A percentile compares a stretch with the other conserved stretches of the same genome.
Evolutionary conservation across 2,329 filamentous ascomycete species (phyloP).

Genomic region (Fusarium guadeloupense): DNA sequence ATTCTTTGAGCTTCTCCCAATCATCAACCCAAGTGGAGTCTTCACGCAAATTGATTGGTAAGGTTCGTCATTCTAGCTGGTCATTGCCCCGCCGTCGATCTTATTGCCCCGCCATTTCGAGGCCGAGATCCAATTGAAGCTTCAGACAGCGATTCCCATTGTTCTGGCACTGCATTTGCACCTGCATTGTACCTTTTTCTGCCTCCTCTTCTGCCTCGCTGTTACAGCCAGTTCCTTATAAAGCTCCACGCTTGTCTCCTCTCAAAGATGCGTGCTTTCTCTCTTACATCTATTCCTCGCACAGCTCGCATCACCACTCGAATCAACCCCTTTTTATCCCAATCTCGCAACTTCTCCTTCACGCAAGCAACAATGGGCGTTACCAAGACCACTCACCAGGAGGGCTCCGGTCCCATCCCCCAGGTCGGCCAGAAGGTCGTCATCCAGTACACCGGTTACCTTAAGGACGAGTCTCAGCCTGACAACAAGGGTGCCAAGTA

Average conservation of each 20-base stretch:
- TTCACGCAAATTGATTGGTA: slow-evolving; percentile 35
- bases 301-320: slow-evolving; percentile 27
- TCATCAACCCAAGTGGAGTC: slow-evolving; percentile 42
- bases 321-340: slow-evolving; percentile 31
- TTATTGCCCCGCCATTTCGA: slow-evolving; percentile 41
- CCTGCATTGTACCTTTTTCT: slow-evolving; percentile 17
- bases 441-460: slow-evolving; percentile 91
- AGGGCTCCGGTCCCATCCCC: slow-evolving; percentile 72
- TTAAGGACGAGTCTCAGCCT: slow-evolving; percentile 72
- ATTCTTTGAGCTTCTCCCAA: slow-evolving; percentile 40
- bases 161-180: slow-evolving; percentile 25
- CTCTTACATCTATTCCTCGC: slow-evolving; percentile 31
- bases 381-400: slow-evolving; percentile 68
- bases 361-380: slow-evolving; percentile 71
- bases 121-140: slow-evolving; percentile 29
- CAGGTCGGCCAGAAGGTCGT: slow-evolving; percentile 75
- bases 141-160: slow-evolving; percentile 25
- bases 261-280: slow-evolving; percentile 33
- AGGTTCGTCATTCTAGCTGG: slow-evolving; percentile 35
- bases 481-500: slow-evolving; percentile 78
- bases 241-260: slow-evolving; percentile 32
- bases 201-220: slow-evolving; percentile 10
- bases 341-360: slow-evolving; percentile 34
- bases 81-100: slow-evolving; percentile 44
- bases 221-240: no score